Conservation (phyloP, 306 rosid genomes). For the Quillaja saponaria region DNA sequence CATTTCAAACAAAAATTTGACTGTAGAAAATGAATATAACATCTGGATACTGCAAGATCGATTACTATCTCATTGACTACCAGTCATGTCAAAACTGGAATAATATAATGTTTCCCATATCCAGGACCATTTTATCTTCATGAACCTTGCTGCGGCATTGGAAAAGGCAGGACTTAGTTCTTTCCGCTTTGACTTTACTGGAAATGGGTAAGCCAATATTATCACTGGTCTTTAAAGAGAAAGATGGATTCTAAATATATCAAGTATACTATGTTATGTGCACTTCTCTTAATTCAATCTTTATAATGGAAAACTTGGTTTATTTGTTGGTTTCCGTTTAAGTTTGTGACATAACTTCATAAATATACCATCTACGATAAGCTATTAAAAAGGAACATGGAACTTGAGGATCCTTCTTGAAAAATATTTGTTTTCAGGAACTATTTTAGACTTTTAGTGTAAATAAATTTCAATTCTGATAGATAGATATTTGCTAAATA, state of each 20-base stretch:
- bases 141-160: conserved; percentile 60
- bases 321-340: conserved; percentile 15
- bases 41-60: conserved; percentile 10
- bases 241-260: not conserved
- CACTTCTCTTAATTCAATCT: not conserved
- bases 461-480: not conserved
- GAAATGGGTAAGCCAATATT: conserved; percentile 63
- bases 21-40: no score
- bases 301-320: not conserved
- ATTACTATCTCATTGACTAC: conserved; percentile 8
- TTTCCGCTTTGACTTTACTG: conserved; percentile 73
- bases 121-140: conserved; percentile 51
- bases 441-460: not conserved
- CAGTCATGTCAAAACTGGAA: not conserved
- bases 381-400: not conserved
- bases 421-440: not conserved
- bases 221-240: not conserved
- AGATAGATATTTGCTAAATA: not conserved
- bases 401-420: no score
- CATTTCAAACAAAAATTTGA: not conserved
- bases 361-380: not conserved
- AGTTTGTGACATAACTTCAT: conserved; percentile 11
- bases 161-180: conserved; percentile 57
- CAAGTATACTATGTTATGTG: not conserved
- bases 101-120: not conserved